These are phyloP conservation scores for Trichopus zeylanicus DNA, from an alignment of 116 monocot species.

Conservation along the genomic window DNA sequence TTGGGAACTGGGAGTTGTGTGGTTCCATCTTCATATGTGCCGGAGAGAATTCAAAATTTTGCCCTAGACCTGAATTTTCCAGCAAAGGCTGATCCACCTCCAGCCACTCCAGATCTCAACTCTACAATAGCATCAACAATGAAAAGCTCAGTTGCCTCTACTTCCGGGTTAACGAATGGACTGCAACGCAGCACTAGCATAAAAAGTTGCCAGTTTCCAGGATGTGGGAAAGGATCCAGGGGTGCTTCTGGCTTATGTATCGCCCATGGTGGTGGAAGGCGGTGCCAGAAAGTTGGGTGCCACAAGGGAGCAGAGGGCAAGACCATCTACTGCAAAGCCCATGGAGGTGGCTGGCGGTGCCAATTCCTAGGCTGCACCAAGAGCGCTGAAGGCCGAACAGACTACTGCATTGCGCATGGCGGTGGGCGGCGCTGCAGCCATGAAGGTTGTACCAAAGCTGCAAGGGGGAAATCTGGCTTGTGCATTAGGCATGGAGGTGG, in stretches of 20 bases:
- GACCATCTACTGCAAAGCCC: constrained; percentile 78
- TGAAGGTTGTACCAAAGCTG: constrained; percentile 40
- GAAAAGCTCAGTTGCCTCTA: constrained; percentile 40
- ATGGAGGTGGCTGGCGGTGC: constrained; percentile 66
- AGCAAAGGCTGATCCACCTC: constrained; percentile 9
- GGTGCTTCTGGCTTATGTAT: constrained; percentile 75
- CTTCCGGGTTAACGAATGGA: constrained; percentile 35
- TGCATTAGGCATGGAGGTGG: constrained; percentile 85
- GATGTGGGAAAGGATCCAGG: constrained; percentile 77
- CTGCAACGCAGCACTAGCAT: constrained; percentile 30
- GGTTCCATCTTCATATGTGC: neutral
- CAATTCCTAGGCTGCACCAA: constrained; percentile 65
- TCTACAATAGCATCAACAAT: constrained; percentile 15
- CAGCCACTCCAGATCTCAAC: constrained; percentile 12
- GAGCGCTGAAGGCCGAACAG: constrained; percentile 74
- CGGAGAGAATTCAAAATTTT: neutral
- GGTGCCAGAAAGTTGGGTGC: constrained; percentile 57
- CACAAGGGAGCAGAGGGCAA: constrained; percentile 82
- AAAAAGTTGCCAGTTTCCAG: constrained; percentile 52
- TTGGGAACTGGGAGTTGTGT: constrained; percentile 16
- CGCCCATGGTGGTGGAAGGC: constrained; percentile 66
- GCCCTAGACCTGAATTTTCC: constrained; percentile 10
- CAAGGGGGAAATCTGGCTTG: constrained; percentile 67
- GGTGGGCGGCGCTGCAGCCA: constrained; percentile 73
- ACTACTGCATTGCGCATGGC: constrained; percentile 81